Evolutionary conservation across 306 rosid genomes (phyloP).

Genomic region (Quercus engelmannii): DNA sequence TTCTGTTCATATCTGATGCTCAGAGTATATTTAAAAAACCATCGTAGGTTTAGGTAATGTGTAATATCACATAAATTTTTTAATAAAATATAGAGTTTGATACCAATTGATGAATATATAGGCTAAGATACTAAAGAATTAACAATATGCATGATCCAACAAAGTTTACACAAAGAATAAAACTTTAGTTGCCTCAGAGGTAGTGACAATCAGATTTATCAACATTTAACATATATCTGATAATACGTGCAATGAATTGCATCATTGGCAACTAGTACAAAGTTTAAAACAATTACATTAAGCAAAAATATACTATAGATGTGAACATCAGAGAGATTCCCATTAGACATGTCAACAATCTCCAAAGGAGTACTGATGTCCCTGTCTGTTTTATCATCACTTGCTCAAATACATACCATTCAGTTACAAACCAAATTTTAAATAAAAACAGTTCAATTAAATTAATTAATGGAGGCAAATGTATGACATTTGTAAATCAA

Average conservation of each 20-base stretch:
- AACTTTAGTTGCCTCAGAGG: constrained; percentile 43
- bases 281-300: neutral
- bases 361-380: constrained; percentile 40
- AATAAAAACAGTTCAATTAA: neutral
- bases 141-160: neutral
- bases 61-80: no score
- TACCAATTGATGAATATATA: neutral
- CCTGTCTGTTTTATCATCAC: constrained; percentile 64
- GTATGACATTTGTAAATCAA: no score
- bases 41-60: neutral
- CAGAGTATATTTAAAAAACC: neutral
- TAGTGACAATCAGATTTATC: constrained; percentile 80
- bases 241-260: constrained; percentile 39
- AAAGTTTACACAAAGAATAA: no score
- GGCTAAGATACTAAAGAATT: no score
- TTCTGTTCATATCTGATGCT: neutral
- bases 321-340: constrained; percentile 71
- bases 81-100: no score
- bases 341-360: constrained; percentile 4
- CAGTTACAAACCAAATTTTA: neutral
- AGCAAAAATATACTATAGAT: neutral
- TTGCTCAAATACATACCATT: constrained; percentile 3
- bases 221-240: constrained; percentile 48
- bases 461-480: neutral
- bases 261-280: constrained; percentile 55